phyloP scores from a whole-genome alignment of 176 grass and related monocot genomes.

The Echinochloa phyllopogon region DNA sequence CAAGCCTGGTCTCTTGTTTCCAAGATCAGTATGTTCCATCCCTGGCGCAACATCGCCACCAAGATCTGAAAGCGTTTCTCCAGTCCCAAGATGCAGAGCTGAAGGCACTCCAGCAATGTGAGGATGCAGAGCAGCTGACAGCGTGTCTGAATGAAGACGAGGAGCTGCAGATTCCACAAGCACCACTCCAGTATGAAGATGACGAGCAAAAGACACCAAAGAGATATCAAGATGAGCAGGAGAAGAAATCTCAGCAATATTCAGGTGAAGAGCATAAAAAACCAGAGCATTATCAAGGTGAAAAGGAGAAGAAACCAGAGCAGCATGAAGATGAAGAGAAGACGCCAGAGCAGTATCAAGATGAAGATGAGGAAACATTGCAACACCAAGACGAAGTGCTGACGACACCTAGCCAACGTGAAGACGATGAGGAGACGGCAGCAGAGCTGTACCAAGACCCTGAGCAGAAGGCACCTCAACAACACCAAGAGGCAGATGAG shows the following conservation, averaged over 20 bases:
- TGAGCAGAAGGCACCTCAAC: constrained; percentile 18
- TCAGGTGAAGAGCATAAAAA: constrained; percentile 14
- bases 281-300: constrained; percentile 21
- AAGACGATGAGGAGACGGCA: constrained; percentile 27
- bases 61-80: constrained; percentile 46
- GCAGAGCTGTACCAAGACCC: constrained; percentile 1
- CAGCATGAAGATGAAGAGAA: constrained; percentile 41
- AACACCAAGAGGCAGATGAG: constrained; percentile 6
- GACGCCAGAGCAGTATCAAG: constrained; percentile 18
- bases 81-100: constrained; percentile 41
- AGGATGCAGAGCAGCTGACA: constrained; percentile 27
- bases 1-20: constrained; percentile 36
- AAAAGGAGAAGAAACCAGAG: constrained; percentile 1
- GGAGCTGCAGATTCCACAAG: constrained; percentile 26
- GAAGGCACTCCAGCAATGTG: constrained; percentile 32
- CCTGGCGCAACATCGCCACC: constrained; percentile 20
- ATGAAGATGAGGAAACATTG: constrained; percentile 13
- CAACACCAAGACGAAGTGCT: constrained; percentile 25
- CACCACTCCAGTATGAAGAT: constrained; percentile 34
- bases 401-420: background rate
- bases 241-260: background rate
- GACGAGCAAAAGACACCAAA: constrained; percentile 13
- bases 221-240: constrained; percentile 34
- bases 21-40: constrained; percentile 43
- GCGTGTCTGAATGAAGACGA: constrained; percentile 16